phyloP scores from a whole-genome alignment of 2,329 filamentous ascomycete genomes.

The Talaromyces amestolkiae region DNA sequence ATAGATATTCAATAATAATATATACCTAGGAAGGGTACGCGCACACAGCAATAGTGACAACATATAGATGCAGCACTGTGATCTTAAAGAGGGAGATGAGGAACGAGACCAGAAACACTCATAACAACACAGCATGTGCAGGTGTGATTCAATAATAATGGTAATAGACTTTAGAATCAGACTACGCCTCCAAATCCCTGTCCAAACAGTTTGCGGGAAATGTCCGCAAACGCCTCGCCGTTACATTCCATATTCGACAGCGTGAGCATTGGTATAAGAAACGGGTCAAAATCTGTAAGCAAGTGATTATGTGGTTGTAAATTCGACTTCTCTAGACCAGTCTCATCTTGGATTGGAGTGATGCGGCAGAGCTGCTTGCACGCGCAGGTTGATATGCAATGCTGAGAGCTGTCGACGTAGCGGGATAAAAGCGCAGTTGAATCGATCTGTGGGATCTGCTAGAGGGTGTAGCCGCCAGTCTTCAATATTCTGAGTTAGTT shows the following conservation, averaged over 20 bases:
- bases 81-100: too few relatives aligned
- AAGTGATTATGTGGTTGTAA: too few relatives aligned
- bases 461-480: conserved; percentile 31
- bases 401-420: conserved; percentile 25
- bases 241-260: too few relatives aligned
- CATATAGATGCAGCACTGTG: too few relatives aligned
- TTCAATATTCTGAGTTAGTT: conserved; percentile 27
- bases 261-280: too few relatives aligned
- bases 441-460: conserved; percentile 29
- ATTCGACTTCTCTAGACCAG: too few relatives aligned
- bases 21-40: too few relatives aligned
- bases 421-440: conserved; percentile 31
- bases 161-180: not conserved
- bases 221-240: too few relatives aligned
- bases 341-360: conserved; percentile 16
- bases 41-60: too few relatives aligned
- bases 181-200: conserved; percentile 25
- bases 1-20: too few relatives aligned
- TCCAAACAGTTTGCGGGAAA: conserved; percentile 31
- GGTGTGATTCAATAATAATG: not conserved
- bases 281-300: too few relatives aligned
- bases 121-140: not conserved
- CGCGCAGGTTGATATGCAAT: conserved; percentile 24
- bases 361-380: conserved; percentile 17
- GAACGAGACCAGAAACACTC: too few relatives aligned